A percentile compares a stretch with the other conserved stretches of the same genome.
Evolutionary conservation across 1,284 basidiomycete genomes (phyloP).

Genomic region (Cryptococcus depauperatus): DNA sequence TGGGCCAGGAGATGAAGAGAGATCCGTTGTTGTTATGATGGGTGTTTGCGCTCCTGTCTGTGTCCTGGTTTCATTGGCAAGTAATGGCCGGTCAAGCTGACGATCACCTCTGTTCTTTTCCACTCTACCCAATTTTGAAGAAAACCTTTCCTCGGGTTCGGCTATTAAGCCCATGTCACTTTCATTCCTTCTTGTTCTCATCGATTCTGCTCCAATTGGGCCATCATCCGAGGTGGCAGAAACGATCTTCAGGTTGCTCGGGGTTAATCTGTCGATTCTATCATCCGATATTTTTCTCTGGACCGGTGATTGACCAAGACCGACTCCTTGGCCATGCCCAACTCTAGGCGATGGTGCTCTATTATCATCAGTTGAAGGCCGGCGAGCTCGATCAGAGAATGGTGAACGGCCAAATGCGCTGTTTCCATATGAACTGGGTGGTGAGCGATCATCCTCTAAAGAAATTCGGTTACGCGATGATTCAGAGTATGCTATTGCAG

Average conservation of each 20-base stretch:
- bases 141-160: constrained; percentile 2
- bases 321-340: background rate
- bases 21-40: constrained; percentile 29
- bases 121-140: too few relatives aligned
- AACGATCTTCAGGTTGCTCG: constrained; percentile 10
- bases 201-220: background rate
- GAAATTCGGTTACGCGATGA: constrained; percentile 12
- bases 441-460: constrained; percentile 19
- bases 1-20: constrained; percentile 12
- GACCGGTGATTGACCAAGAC: constrained; percentile 9
- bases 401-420: constrained; percentile 21
- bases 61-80: too few relatives aligned
- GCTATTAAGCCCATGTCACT: constrained; percentile 12
- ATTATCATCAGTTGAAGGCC: constrained; percentile 7
- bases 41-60: too few relatives aligned
- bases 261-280: constrained; percentile 12
- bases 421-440: constrained; percentile 4
- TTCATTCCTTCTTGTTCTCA: constrained; percentile 5
- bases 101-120: too few relatives aligned
- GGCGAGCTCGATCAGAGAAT: constrained; percentile 13
- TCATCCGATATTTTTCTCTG: constrained; percentile 15
- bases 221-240: constrained; percentile 19
- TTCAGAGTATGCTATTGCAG: constrained; percentile 3
- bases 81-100: too few relatives aligned
- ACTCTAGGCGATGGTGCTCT: constrained; percentile 10